Base-by-base conservation (phyloP, 495 filamentous ascomycete genomes). In the Elaphomyces granulatus region DNA sequence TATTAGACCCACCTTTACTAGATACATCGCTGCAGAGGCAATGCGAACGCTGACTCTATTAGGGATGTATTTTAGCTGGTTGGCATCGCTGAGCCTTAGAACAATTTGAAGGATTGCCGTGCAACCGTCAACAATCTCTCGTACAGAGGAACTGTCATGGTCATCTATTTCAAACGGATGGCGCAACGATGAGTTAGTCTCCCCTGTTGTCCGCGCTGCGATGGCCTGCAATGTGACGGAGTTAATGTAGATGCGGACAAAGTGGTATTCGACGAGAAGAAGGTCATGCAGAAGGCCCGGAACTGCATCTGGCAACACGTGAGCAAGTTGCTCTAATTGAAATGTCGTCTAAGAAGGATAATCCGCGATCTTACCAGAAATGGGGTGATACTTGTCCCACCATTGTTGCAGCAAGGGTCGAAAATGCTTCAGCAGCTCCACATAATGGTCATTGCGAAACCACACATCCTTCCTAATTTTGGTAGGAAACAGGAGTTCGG, bases 401-500 rank as follows among this genome's bases (percentile, higher is more conserved):
- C 61, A 65, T 16, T 45, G 41, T 28, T 44, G 45, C 14, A 61
- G 38, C 21, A 57, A 32, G 2, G 42, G 44, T 31, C 55, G 52
- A 20, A 37, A 20, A 19, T 37, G 35, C 20, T 37, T 20, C 6
- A 37, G 6, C 4, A 37, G 8, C 39, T 59, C 58, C 32, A 56
- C 48, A 20, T 58, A 49, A 2, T 60, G 41, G 10, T 53, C 43
- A 2, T 45, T 32, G 38, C 52, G 33, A 48, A 56, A 39, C 38
- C 41, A 16, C 43, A 49, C 35, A n/a, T 55, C 15, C 36, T 45
- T 26, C 41, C 36, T 28, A 50, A 38, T 35, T 32, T 32, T 32
- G 14, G 33, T 40, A 15, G 52, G 52, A 40, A 55, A 60, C 8
- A 61, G 45, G 15, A 41, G 55, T 30, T 54, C 52, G 21, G 52